These are phyloP conservation scores for Cicer cuneatum DNA, from an alignment of 306 rosid genomes.

Conservation along the genomic window DNA sequence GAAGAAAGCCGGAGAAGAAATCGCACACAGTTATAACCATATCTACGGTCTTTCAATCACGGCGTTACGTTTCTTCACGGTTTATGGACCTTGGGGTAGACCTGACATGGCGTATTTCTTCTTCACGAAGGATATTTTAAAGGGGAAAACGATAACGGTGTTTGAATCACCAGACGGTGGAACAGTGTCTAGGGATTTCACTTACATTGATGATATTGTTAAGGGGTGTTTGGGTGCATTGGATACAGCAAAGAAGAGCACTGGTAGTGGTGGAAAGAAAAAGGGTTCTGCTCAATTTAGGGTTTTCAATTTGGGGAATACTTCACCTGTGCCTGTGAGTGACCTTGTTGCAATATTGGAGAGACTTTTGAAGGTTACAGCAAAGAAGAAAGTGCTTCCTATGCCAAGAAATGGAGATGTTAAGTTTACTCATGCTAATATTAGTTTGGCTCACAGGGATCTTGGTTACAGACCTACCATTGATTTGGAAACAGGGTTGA, in stretches of 20 bases:
- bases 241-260: conserved; percentile 85
- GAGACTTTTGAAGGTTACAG: conserved; percentile 81
- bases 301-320: conserved; percentile 77
- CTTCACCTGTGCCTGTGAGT: conserved; percentile 81
- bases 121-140: conserved; percentile 76
- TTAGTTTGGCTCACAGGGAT: conserved; percentile 70
- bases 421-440: conserved; percentile 81
- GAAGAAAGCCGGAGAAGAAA: conserved; percentile 87
- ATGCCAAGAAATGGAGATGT: conserved; percentile 94
- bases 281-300: conserved; percentile 78
- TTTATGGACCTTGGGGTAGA: conserved; percentile 93
- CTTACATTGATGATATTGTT: conserved; percentile 84
- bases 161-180: conserved; percentile 74
- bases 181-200: conserved; percentile 80
- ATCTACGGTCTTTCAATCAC: conserved; percentile 86
- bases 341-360: conserved; percentile 78
- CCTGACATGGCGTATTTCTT: conserved; percentile 95
- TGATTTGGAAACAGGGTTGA: conserved; percentile 77
- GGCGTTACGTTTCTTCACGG: conserved; percentile 78
- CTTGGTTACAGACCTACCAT: conserved; percentile 74
- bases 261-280: conserved; percentile 91
- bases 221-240: conserved; percentile 80
- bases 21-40: conserved; percentile 77
- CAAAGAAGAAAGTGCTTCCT: conserved; percentile 65
- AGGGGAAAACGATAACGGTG: conserved; percentile 67